Evolutionary conservation across 2,329 filamentous ascomycete genomes (phyloP).

Genomic region (Colletotrichum euphorbiae): DNA sequence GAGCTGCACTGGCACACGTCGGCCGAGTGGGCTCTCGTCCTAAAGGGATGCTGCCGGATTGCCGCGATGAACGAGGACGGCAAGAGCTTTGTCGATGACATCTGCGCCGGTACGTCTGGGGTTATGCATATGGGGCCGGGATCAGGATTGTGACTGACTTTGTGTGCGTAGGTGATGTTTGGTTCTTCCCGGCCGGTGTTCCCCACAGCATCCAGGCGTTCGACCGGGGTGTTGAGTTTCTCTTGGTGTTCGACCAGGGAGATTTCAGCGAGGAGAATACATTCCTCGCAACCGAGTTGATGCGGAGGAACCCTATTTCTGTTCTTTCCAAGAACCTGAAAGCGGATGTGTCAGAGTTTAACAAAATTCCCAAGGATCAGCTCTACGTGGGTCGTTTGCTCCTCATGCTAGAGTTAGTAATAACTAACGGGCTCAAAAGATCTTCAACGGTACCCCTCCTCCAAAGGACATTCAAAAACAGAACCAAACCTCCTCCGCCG

Average conservation of each 20-base stretch:
- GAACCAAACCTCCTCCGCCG: conserved; percentile 59
- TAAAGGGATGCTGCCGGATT: conserved; percentile 65
- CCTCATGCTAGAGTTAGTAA: rapidly evolving
- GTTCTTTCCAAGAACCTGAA: conserved; percentile 68
- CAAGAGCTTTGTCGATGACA: conserved; percentile 58
- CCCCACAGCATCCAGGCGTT: conserved; percentile 67
- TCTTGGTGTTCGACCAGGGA: conserved; percentile 71
- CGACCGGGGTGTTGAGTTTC: conserved; percentile 66
- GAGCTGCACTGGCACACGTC: conserved; percentile 73
- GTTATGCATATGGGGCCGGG: no score
- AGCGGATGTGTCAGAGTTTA: conserved; percentile 59
- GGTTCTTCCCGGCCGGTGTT: conserved; percentile 64
- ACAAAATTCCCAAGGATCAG: conserved; percentile 59
- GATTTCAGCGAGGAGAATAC: conserved; percentile 69
- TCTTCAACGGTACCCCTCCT: conserved; percentile 63
- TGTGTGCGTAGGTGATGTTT: conserved; percentile 58
- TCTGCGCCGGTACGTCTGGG: conserved; percentile 48
- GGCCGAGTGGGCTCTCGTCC: conserved; percentile 63
- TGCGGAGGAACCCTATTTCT: conserved; percentile 61
- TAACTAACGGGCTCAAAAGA: conserved; percentile 41
- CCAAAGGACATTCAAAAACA: conserved; percentile 59
- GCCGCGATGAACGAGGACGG: conserved; percentile 65
- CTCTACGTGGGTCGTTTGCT: conserved; percentile 50
- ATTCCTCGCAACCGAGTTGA: conserved; percentile 67
- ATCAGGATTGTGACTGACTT: no score